These are phyloP conservation scores for Capronia epimyces DNA, from an alignment of 2,329 filamentous ascomycete genomes.

Conservation along the genomic window DNA sequence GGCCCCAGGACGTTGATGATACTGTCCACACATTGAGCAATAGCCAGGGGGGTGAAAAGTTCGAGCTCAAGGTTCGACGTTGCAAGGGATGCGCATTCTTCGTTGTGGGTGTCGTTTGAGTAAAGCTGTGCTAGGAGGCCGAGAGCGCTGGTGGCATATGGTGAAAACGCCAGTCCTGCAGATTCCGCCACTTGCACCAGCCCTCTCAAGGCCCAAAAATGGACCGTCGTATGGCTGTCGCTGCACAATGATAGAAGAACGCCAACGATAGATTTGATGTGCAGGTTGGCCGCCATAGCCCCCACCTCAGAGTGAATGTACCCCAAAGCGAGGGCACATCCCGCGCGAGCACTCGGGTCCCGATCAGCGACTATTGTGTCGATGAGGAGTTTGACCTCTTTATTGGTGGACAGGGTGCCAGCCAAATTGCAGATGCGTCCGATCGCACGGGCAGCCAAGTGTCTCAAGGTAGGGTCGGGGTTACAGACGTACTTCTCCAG, in stretches of 20 bases:
- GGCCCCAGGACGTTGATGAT: slow-evolving; percentile 93
- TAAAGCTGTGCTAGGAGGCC: slow-evolving; percentile 94
- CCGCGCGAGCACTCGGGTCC: slow-evolving; percentile 86
- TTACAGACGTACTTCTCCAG: slow-evolving; percentile 66
- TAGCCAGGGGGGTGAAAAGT: slow-evolving; percentile 71
- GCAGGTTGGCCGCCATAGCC: slow-evolving; percentile 93
- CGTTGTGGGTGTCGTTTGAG: slow-evolving; percentile 82
- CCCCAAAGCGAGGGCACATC: slow-evolving; percentile 88
- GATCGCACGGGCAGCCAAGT: slow-evolving; percentile 75
- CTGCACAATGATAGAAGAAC: slow-evolving; percentile 97
- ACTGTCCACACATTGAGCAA: slow-evolving; percentile 87
- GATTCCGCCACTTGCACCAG: slow-evolving; percentile 82
- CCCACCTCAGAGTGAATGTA: slow-evolving; percentile 93
- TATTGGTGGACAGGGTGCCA: slow-evolving; percentile 81
- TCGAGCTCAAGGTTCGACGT: slow-evolving; percentile 89
- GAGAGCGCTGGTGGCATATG: slow-evolving; percentile 81
- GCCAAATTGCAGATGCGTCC: slow-evolving; percentile 78
- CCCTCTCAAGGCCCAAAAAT: slow-evolving; percentile 93
- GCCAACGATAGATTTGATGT: slow-evolving; percentile 93
- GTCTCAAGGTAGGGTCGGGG: slow-evolving; percentile 78
- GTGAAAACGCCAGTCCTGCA: slow-evolving; percentile 84
- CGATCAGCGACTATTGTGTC: slow-evolving; percentile 92
- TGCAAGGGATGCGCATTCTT: slow-evolving; percentile 70
- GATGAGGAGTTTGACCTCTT: slow-evolving; percentile 83
- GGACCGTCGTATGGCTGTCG: slow-evolving; percentile 88